Conservation (phyloP, 1,284 basidiomycete species). For the Violaceomyces palustris region DNA sequence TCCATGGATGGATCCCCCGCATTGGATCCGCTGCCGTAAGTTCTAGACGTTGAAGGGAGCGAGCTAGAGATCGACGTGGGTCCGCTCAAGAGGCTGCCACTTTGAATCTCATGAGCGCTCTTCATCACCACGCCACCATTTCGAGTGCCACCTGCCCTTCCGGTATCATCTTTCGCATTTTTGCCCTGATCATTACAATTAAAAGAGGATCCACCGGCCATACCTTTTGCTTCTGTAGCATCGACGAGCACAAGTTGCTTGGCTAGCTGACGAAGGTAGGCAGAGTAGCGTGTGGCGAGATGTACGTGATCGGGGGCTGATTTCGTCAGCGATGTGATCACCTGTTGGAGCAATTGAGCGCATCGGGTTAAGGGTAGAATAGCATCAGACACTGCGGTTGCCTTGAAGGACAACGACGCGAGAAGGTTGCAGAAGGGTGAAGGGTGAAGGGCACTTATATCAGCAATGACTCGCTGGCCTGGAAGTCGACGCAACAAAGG, state of each 20-base stretch:
- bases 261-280: slow-evolving; percentile 25
- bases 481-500: too few species aligned
- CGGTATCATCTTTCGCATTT: too few species aligned
- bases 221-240: too few species aligned
- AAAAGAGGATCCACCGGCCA: too few species aligned
- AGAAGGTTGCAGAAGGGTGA: too few species aligned
- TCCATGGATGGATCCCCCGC: background rate
- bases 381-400: slow-evolving; percentile 28
- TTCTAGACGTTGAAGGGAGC: background rate
- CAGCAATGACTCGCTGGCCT: too few species aligned
- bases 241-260: slow-evolving; percentile 30
- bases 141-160: slow-evolving; percentile 2
- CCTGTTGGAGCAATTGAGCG: slow-evolving; percentile 28
- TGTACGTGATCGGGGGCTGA: slow-evolving; percentile 29
- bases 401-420: slow-evolving; percentile 30
- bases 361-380: slow-evolving; percentile 28
- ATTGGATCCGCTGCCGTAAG: background rate
- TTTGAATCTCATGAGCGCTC: background rate
- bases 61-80: background rate
- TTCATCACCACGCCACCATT: slow-evolving; percentile 1
- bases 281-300: slow-evolving; percentile 25
- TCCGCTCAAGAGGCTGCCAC: background rate
- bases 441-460: too few species aligned
- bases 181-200: too few species aligned
- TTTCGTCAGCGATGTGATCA: slow-evolving; percentile 21